Evolutionary conservation across 2,329 filamentous ascomycete species (phyloP), one percentile per base, ranked within the genome.

Genomic region (Cercospora berteroae): DNA sequence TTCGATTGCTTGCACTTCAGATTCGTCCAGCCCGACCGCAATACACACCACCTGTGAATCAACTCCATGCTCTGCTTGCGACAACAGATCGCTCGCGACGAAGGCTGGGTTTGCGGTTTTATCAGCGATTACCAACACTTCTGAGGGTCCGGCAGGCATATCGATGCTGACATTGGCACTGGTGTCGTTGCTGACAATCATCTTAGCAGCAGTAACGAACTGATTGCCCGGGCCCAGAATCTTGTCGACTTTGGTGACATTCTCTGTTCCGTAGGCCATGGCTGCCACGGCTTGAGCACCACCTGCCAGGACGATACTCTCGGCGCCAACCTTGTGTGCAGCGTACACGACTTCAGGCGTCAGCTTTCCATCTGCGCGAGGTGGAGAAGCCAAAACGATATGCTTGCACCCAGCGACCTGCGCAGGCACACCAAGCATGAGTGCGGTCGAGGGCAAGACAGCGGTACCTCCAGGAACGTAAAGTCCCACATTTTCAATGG

Each of bases 331-430:
- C 82, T 97, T 98, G 87, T 98, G 93, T 3, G 95, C 95, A 36
- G 93, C 91, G 78, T 99, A 99, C 63, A 99, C 94, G 69, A 99
- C 97, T 79, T 99, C 95, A 0, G 95, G 95, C 0, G 94, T 97
- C 70, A 98, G 87, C 73, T 90, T 93, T 60, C 95, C 95, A 76
- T 98, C 94, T 0, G 91, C 81, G 52, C 95, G 89, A 18, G 95
- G 95, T 31, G 95, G 95, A 0, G 94, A 96, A 20, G 95, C 95
- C 39, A 99, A 83, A 16, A 99, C 91, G 68, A 99, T 97, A 80
- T 91, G 96, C 82, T 94, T 88, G 85, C 95, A 99, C 25, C 95
- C 95, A 25, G 95, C 95, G 7, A 98, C 95, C 91, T 96, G 96
- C 68, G 95, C 95, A 7, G 95, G 95, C 4, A 99, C 95, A 77